Percentiles rank a stretch among this genome's conserved stretches.
Conservation (phyloP, 2,329 filamentous ascomycete species). For the Colletotrichum sp. region DNA sequence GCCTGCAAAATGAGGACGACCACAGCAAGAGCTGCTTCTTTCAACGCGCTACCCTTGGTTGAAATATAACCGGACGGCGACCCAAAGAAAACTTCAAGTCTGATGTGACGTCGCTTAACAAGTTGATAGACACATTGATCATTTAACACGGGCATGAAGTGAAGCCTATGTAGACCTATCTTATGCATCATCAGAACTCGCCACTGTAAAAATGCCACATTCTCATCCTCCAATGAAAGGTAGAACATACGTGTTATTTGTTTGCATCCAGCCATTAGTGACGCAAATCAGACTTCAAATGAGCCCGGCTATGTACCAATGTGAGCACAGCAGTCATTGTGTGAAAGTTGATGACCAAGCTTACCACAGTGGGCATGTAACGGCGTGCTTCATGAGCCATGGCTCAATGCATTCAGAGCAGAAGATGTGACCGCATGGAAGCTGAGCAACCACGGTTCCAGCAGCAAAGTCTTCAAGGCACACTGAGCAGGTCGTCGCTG, state of each 20-base stretch:
- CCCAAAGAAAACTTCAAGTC: neutral
- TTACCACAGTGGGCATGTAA: constrained; percentile 2
- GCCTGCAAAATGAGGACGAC: neutral
- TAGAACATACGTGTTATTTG: neutral
- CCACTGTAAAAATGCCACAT: neutral
- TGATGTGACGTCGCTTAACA: neutral
- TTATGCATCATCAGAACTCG: neutral
- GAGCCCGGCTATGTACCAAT: neutral
- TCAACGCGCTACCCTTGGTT: neutral
- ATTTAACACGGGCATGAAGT: neutral
- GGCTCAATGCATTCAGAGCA: constrained; percentile 7
- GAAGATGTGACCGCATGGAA: constrained; percentile 1
- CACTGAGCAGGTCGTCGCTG: neutral
- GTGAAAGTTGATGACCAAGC: neutral
- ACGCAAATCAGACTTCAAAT: neutral
- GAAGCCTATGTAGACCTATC: neutral
- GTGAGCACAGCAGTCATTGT: neutral
- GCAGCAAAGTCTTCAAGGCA: neutral
- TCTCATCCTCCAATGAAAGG: neutral
- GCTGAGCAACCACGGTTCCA: neutral
- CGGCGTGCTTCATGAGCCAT: neutral
- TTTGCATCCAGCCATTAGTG: neutral
- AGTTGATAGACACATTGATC: neutral
- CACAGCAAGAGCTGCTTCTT: neutral
- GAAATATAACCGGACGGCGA: neutral